Evolutionary conservation across 2,329 filamentous ascomycete genomes (phyloP), one percentile per base, ranked within the genome.

Genomic region (Fusarium sulawesiense): DNA sequence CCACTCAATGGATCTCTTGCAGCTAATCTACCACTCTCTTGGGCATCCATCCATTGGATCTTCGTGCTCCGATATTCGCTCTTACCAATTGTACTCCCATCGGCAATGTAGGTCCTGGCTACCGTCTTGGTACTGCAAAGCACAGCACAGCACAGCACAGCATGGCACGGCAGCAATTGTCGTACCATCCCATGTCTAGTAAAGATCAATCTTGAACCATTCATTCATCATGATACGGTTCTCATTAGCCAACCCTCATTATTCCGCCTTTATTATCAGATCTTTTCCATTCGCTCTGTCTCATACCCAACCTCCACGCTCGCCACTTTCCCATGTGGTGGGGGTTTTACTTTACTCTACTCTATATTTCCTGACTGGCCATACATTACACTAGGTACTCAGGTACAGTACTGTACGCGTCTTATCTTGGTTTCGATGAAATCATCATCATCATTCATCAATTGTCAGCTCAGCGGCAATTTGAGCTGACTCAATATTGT

Each of bases 221-320:
- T 65, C 42, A 66, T 45, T 37, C 49, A 44, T 45, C 64, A 63
- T 63, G 68, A 62, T 66, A 56, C 34, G 46, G 69, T 71, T 71
- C 68, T 71, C 42, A 70, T 71, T 71, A 71, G 68, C 68, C 68
- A 71, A 71, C 68, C 29, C 50, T 32, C 68, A 71, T 71, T 71
- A 71, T 71, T 64, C 64, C 68, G 51, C 45, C 34, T 21, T 42
- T 53, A 66, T 66, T 66, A 60, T 68, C 68, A 70, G 56, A 71
- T 69, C 64, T 57, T 54, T 69, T 56, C 62, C 64, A 70, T 71
- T 70, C 68, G 69, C 60, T 51, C 50, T 66, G 25, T 55, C 45
- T 55, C 37, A 10, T 32, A n/a, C 23, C 27, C 55, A 45, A 45
- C 60, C 60, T 69, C 64, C 68, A 71, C 64, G 68, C 68, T 61